Base-by-base conservation (phyloP, 2,329 filamentous ascomycete species). In the Gnomoniopsis sp. region DNA sequence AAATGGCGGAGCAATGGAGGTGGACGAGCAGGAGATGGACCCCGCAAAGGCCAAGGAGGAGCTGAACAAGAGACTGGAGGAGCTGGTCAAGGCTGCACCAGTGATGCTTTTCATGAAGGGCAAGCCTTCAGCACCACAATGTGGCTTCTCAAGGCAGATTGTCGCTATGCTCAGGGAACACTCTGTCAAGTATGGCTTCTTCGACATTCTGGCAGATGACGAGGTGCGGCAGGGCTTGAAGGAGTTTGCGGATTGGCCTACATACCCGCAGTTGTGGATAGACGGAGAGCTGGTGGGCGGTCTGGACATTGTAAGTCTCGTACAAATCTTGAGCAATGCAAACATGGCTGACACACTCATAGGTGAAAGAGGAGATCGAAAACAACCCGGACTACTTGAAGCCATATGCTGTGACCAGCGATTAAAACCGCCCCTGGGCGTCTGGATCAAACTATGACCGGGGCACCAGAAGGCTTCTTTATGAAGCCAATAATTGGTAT, bases 51-150 rank as follows among this genome's bases (percentile, higher is more conserved):
- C 83, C 52, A 93, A 93, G 76, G 91, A 97, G 72, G 92, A 96
- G 65, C 78, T 99, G 55, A 87, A 91, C 74, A 87, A 89, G 72
- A 83, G 93, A 34, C 79, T 99, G 41, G 83, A 77, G 21, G 90
- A 96, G 66, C 82, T 99, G 38, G 93, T 98, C 65, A 96, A 93
- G 78, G 95, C 95, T 6, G 93, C 95, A 34, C 91, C 93, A 0
- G 93, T 99, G 34, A 99, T 99, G 95, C 80, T 99, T 30, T 99
- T 99, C 81, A 99, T 99, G 95, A 99, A 99, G 80, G 95, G 95
- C 60, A 98, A 95, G 1, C 95, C 95, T 59, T 93, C 97, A 77
- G 91, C 86, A 62, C 95, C 95, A 21, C 93, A 97, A 75, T 99
- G 95, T 76, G 95, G 95, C 2, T 99, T 99, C 76, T 96, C 91